These are phyloP conservation scores for Cylindrotheca fusiformis DNA, from an alignment of 108 stramenopile species.

Conservation along the genomic window DNA sequence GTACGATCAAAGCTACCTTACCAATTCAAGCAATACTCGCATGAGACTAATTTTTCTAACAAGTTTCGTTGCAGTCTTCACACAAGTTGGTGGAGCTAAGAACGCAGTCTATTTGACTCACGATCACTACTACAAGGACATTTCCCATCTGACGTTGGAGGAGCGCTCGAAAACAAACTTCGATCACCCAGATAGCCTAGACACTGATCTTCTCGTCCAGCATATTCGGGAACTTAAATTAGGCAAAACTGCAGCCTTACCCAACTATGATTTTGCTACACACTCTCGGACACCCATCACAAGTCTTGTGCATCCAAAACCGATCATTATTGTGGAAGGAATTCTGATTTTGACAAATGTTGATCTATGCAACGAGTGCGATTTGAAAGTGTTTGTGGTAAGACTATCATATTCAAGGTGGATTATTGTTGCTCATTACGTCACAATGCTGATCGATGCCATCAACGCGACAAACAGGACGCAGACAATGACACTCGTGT, in stretches of 20 bases:
- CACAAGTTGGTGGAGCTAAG: slow-evolving; percentile 62
- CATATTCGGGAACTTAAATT: slow-evolving; percentile 70
- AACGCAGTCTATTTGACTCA: slow-evolving; percentile 74
- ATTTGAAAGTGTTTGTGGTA: slow-evolving; percentile 95
- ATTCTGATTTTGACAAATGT: slow-evolving; percentile 87
- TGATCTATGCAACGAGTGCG: slow-evolving; percentile 70
- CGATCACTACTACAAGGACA: slow-evolving; percentile 75
- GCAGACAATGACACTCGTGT: slow-evolving; percentile 83
- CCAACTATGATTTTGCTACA: slow-evolving; percentile 89
- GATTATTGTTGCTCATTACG: slow-evolving; percentile 1
- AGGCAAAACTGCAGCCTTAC: slow-evolving; percentile 72
- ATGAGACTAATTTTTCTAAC: not conserved
- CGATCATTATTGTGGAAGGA: slow-evolving; percentile 88
- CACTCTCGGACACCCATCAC: slow-evolving; percentile 74
- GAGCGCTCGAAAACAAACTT: slow-evolving; percentile 82
- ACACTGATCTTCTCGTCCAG: slow-evolving; percentile 81
- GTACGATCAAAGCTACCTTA: not conserved
- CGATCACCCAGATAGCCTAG: slow-evolving; percentile 94
- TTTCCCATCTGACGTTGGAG: slow-evolving; percentile 73
- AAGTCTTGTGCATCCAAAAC: slow-evolving; percentile 50
- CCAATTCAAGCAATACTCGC: not conserved
- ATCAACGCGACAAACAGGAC: slow-evolving; percentile 47
- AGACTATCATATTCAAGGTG: slow-evolving; percentile 11
- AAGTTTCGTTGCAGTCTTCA: slow-evolving; percentile 37
- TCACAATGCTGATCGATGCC: not conserved